These are phyloP conservation scores for Phylloporus sp. DNA, from an alignment of 768 basidiomycete genomes.

Conservation along the genomic window DNA sequence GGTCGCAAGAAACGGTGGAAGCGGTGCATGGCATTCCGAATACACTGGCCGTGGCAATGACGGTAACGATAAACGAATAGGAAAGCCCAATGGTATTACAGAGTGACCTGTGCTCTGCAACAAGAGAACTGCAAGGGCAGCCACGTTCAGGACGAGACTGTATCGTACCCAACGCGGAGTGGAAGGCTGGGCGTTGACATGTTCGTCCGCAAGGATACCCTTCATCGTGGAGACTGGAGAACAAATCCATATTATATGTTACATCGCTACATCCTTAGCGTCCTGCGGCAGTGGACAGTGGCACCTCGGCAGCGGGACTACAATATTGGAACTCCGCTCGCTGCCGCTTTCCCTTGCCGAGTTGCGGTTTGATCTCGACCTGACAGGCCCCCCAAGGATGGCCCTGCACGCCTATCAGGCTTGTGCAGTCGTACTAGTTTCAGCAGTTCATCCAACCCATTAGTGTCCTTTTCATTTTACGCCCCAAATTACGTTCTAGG, in stretches of 20 bases:
- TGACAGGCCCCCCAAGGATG: no score
- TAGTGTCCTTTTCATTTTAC: no score
- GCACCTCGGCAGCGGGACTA: no score
- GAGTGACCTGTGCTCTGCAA: background rate
- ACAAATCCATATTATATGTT: no score
- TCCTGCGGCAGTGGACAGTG: no score
- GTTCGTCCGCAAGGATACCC: background rate
- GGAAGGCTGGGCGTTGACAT: background rate
- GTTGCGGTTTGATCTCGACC: no score
- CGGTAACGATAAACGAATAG: background rate
- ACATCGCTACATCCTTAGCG: no score
- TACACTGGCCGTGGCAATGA: background rate
- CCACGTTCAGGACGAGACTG: conserved; percentile 14
- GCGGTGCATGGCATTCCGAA: conserved; percentile 14
- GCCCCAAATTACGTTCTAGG: background rate
- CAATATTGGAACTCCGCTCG: no score
- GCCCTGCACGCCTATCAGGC: no score
- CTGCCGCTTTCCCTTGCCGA: no score
- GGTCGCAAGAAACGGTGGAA: conserved; percentile 15
- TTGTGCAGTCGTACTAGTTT: no score
- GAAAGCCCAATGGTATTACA: background rate
- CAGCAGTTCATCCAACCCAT: no score
- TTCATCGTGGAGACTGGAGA: background rate
- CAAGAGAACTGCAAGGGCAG: conserved; percentile 10
- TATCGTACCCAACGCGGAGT: conserved; percentile 14